A percentile compares a stretch with the other conserved stretches of the same genome.
phyloP scores from a whole-genome alignment of 2,329 filamentous ascomycete species.

The Helicocarpus griseus region DNA sequence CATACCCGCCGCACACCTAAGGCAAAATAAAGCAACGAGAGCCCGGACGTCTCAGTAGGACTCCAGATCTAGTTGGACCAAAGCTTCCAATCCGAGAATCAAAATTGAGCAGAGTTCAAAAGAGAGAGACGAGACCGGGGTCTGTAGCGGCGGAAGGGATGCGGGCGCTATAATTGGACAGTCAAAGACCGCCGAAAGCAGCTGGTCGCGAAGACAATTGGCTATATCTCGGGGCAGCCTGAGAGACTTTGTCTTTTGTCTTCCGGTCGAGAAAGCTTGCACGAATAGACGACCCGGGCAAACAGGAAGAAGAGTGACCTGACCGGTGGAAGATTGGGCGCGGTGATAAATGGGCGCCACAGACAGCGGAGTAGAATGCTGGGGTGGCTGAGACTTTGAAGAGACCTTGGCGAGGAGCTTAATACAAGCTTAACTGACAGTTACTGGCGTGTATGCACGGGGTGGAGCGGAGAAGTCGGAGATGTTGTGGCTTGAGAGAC shows the following conservation, averaged over 20 bases:
- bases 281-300: too few relatives aligned
- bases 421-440: too few relatives aligned
- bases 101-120: neutral
- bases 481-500: neutral
- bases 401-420: too few relatives aligned
- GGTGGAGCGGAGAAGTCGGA: neutral
- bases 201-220: neutral
- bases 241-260: neutral
- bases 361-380: too few relatives aligned
- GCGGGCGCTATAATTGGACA: neutral
- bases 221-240: neutral
- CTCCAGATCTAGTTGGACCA: neutral
- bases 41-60: neutral
- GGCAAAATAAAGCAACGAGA: neutral
- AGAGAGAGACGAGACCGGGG: neutral
- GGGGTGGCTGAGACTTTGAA: too few relatives aligned
- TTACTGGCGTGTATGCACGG: neutral
- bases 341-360: too few relatives aligned
- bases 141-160: neutral
- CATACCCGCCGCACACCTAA: neutral
- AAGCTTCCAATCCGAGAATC: neutral
- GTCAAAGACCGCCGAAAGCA: neutral
- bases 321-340: too few relatives aligned
- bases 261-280: too few relatives aligned
- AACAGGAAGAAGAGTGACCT: too few relatives aligned